These are phyloP conservation scores for Chenopodium album DNA, from an alignment of 148 eudicot species.

Conservation along the genomic window DNA sequence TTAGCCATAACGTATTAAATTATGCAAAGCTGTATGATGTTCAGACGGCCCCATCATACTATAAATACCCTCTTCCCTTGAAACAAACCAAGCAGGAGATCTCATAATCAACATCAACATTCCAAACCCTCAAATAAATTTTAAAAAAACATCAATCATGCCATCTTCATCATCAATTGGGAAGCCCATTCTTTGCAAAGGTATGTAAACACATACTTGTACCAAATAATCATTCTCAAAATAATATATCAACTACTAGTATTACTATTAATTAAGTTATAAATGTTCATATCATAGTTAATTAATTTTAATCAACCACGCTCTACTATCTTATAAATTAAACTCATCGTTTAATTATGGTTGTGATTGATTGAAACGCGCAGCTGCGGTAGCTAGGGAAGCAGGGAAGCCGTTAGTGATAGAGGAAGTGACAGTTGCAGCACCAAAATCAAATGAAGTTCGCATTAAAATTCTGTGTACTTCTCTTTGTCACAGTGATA, in stretches of 20 bases:
- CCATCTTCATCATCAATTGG: neutral
- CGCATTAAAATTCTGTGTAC: conserved; percentile 76
- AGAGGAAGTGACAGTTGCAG: conserved; percentile 71
- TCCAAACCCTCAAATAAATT: too few relatives aligned
- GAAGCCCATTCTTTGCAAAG: conserved; percentile 25
- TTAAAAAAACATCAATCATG: too few relatives aligned
- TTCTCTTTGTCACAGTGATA: conserved; percentile 78
- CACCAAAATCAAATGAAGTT: conserved; percentile 68
- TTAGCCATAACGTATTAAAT: too few relatives aligned
- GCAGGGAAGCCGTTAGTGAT: conserved; percentile 83
- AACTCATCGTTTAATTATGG: neutral
- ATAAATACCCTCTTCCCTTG: neutral
- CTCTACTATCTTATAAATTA: too few relatives aligned
- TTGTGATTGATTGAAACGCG: conserved; percentile 9
- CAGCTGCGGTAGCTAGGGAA: conserved; percentile 75
- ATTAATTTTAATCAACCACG: too few relatives aligned
- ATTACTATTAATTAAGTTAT: too few relatives aligned
- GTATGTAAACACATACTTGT: neutral
- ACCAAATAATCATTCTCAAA: too few relatives aligned
- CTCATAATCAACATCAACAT: too few relatives aligned
- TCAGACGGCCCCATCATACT: neutral
- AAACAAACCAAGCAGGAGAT: too few relatives aligned
- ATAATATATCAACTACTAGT: too few relatives aligned
- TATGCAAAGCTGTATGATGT: too few relatives aligned
- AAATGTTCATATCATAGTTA: too few relatives aligned